Base-by-base conservation (phyloP, 805 yeast species). In the Blastobotrys mokoenaii region DNA sequence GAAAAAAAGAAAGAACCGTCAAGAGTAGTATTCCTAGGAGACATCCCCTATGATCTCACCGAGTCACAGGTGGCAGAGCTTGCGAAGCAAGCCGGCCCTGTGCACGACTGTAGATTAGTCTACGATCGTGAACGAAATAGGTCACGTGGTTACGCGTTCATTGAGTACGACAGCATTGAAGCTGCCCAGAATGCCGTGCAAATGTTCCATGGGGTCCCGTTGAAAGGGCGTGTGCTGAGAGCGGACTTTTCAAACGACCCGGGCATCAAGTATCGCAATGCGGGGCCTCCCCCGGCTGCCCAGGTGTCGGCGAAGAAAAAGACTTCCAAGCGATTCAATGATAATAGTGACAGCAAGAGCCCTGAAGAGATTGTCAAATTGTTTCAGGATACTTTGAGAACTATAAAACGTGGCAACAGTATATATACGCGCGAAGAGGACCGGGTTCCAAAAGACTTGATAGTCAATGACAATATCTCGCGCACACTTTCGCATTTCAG, bases 401-500 rank as follows among this genome's bases (percentile, higher is more conserved):
- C 27, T 22, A 22, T 22, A 22, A 22, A 22, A 22, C 27, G 8
- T 22, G 27, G 27, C 27, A 4, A 22, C 8, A 22, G 8, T 22
- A 8, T 4, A 22, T 22, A 22, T 8, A 22, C 8, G 27, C 4
- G 27, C 4, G 27, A 22, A 22, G 27, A 22, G 18, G 12, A 16
- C 6, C 22, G n/a, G 3, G 9, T 82, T 79, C 48, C 66, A 6
- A 48, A 54, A 15, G 53, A 58, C 35, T 63, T 62, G 11, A 48
- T 54, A 8, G 59, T 66, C 17, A 60, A 65, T 33, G 71, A 68
- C 25, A 60, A 67, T 2, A 72, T 80, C 9, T 70, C 82, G 1
- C 57, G 56, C 7, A 68, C 80, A 0, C 64, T 82, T 36, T 64
- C 73, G 2, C 63, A 67, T n/a, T 63, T 78, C 46, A 79, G 77